Evolutionary conservation across 2,329 filamentous ascomycete species (phyloP).

Genomic region (Ceratocystis albifundus): DNA sequence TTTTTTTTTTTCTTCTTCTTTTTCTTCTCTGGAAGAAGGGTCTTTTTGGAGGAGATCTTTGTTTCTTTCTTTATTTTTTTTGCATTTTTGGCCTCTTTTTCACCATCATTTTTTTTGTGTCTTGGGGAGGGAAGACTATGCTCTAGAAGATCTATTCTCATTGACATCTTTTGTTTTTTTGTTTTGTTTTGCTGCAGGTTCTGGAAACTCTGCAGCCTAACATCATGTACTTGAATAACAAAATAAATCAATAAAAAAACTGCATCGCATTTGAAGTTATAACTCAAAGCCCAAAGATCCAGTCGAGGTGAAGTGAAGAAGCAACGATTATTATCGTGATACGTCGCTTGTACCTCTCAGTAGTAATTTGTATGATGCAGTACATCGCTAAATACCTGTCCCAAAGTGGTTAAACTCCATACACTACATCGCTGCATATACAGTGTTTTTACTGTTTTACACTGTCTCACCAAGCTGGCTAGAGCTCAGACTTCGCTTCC

Average conservation of each 20-base stretch:
- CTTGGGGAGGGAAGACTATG: neutral
- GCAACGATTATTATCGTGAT: neutral
- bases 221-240: neutral
- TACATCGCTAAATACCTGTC: neutral
- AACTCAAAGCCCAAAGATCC: neutral
- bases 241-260: slow-evolving; percentile 2
- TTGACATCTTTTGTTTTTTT: neutral
- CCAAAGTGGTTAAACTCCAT: neutral
- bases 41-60: slow-evolving; percentile 12
- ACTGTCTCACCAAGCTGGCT: neutral
- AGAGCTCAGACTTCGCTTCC: neutral
- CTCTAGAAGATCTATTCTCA: neutral
- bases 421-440: neutral
- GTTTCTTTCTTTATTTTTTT: too few species aligned
- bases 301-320: neutral
- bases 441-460: neutral
- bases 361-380: neutral
- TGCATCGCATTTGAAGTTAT: neutral
- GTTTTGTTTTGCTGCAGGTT: slow-evolving; percentile 13
- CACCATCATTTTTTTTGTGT: neutral
- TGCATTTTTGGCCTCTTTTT: neutral
- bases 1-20: slow-evolving; percentile 16
- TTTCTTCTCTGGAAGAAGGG: slow-evolving; percentile 6
- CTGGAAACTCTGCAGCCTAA: slow-evolving; percentile 9
- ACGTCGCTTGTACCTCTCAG: neutral